Evolutionary conservation across 495 filamentous ascomycete species (phyloP).

Genomic region (Xylaria castorea): DNA sequence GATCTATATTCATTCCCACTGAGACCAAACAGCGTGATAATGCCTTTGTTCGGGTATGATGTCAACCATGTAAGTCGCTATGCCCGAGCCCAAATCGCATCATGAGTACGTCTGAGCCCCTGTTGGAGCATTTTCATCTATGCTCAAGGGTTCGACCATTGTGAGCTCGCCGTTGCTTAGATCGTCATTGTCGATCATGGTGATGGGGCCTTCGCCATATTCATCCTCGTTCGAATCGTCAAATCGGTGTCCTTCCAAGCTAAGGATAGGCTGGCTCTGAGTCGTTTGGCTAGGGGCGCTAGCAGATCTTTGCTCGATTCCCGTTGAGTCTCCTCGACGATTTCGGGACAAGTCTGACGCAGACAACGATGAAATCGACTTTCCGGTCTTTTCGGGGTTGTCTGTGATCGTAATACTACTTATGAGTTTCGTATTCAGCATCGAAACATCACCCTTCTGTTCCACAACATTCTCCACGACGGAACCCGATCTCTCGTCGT

Average conservation of each 20-base stretch:
- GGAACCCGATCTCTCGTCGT: slow-evolving; percentile 34
- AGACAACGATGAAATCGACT: not conserved
- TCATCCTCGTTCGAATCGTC: slow-evolving; percentile 42
- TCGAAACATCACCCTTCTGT: slow-evolving; percentile 54
- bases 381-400: not conserved
- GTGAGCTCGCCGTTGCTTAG: slow-evolving; percentile 50
- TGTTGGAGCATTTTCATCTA: slow-evolving; percentile 25
- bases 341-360: not conserved
- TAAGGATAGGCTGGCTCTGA: slow-evolving; percentile 33
- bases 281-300: not conserved
- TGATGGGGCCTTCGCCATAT: slow-evolving; percentile 38
- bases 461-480: slow-evolving; percentile 48
- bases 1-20: not conserved
- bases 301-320: not conserved
- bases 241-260: slow-evolving; percentile 36
- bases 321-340: not conserved
- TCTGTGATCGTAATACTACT: not conserved
- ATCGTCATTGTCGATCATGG: slow-evolving; percentile 43
- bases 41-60: not conserved
- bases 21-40: not conserved
- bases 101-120: not conserved
- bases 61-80: too few relatives aligned
- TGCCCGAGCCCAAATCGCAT: not conserved
- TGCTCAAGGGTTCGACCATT: slow-evolving; percentile 40
- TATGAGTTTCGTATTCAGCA: slow-evolving; percentile 46